These are phyloP conservation scores for Mortierella alpina DNA, from an alignment of 192 early-diverging fungal genomes.

Conservation along the genomic window DNA sequence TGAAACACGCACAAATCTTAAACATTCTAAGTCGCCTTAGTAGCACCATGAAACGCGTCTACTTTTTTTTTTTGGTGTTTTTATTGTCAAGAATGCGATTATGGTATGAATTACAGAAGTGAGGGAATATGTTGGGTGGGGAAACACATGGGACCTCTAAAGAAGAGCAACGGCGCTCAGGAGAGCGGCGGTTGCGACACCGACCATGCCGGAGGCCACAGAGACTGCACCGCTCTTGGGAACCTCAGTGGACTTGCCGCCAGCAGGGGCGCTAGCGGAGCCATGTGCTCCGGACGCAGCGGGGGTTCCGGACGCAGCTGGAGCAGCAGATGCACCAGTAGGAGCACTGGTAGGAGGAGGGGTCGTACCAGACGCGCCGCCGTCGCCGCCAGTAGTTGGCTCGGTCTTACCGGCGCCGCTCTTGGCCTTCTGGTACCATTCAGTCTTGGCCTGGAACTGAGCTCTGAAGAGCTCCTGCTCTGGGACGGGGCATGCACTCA, in stretches of 20 bases:
- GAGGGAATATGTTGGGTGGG: background rate
- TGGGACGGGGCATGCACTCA: background rate
- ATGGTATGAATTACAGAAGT: background rate
- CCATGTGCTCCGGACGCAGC: too few relatives aligned
- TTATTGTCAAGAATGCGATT: too few relatives aligned
- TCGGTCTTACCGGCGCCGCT: background rate
- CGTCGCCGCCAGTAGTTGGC: background rate
- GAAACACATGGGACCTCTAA: background rate
- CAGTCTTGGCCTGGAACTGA: constrained; percentile 21
- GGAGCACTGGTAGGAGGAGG: background rate
- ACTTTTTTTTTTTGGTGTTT: background rate
- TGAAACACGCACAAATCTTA: too few relatives aligned
- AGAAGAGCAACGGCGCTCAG: constrained; percentile 17
- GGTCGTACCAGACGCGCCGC: background rate
- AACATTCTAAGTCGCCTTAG: too few relatives aligned
- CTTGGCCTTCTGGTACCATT: constrained; percentile 15
- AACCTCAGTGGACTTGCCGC: background rate
- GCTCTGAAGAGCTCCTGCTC: constrained; percentile 20
- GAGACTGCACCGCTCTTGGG: constrained; percentile 4
- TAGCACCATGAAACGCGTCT: background rate
- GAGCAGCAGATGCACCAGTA: background rate
- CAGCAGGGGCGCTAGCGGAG: background rate
- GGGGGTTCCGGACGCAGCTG: too few relatives aligned
- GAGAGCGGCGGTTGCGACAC: constrained; percentile 8
- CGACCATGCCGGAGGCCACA: constrained; percentile 1